Percentiles rank a stretch among this genome's conserved stretches.
Conservation (phyloP, 2,329 filamentous ascomycete species). For the Fusarium phyllophilum region DNA sequence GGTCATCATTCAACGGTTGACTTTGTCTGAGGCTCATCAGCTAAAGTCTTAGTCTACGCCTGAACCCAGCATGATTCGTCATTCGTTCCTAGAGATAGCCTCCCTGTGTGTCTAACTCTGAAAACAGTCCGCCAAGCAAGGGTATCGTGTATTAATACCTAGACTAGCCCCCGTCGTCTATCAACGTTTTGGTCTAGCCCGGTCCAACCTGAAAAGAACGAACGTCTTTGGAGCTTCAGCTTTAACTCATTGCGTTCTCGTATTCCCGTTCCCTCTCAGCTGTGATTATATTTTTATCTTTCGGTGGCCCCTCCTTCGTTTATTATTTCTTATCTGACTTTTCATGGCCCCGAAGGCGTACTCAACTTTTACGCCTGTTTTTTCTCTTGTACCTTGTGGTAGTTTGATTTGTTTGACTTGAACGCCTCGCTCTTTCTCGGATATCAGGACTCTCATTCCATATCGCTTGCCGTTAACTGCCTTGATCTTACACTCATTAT, state of each 20-base stretch:
- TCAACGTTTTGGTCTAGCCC: slow-evolving; percentile 26
- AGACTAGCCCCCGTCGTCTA: slow-evolving; percentile 17
- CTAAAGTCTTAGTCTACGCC: slow-evolving; percentile 13
- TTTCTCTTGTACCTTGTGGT: not conserved
- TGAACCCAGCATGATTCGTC: slow-evolving; percentile 10
- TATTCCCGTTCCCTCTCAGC: slow-evolving; percentile 19
- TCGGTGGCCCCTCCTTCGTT: not conserved
- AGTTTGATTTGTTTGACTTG: not conserved
- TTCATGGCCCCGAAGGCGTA: slow-evolving; percentile 1
- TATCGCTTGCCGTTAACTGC: slow-evolving; percentile 3
- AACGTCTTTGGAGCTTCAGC: slow-evolving; percentile 27
- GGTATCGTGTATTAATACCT: slow-evolving; percentile 21
- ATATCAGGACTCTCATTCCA: slow-evolving; percentile 6
- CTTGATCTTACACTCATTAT: slow-evolving; percentile 1
- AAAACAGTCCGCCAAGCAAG: slow-evolving; percentile 11
- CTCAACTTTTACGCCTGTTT: not conserved
- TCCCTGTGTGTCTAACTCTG: slow-evolving; percentile 14
- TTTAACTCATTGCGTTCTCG: slow-evolving; percentile 36
- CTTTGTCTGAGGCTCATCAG: slow-evolving; percentile 30
- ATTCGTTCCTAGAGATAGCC: slow-evolving; percentile 24
- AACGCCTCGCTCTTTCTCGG: not conserved
- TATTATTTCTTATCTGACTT: not conserved
- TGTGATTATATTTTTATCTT: slow-evolving; percentile 4
- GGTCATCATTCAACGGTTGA: slow-evolving; percentile 21
- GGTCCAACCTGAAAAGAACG: slow-evolving; percentile 26